Evolutionary conservation across 768 basidiomycete species (phyloP).

Genomic region (Rhodotorula paludigena): DNA sequence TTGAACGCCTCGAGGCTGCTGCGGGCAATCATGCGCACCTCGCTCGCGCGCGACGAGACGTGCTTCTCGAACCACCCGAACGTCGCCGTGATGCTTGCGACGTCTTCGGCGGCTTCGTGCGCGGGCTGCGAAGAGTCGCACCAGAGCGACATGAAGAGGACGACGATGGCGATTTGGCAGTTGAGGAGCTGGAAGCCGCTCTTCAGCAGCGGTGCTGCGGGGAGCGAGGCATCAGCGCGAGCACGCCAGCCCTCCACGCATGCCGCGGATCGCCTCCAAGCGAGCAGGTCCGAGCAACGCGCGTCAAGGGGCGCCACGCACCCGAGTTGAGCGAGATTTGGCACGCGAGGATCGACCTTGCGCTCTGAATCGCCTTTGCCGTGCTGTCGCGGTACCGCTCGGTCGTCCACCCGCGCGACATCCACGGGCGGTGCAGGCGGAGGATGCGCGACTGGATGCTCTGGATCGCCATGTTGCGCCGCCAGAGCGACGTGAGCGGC

Average conservation of each 20-base stretch:
- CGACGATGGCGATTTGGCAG: background rate
- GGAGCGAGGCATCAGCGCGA: too few species aligned
- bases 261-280: too few species aligned
- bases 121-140: background rate
- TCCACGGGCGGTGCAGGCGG: slow-evolving; percentile 19
- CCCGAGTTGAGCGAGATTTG: slow-evolving; percentile 9
- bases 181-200: slow-evolving; percentile 12
- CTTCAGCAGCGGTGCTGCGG: slow-evolving; percentile 7
- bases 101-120: background rate
- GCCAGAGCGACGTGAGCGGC: slow-evolving; percentile 7
- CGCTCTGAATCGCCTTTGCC: slow-evolving; percentile 2
- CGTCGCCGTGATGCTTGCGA: background rate
- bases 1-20: slow-evolving; percentile 1
- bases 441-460: slow-evolving; percentile 15
- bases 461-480: slow-evolving; percentile 7
- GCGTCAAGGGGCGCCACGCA: background rate
- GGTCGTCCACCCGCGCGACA: background rate
- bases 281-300: too few species aligned
- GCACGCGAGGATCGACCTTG: background rate
- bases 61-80: background rate
- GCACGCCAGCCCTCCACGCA: too few species aligned
- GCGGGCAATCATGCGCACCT: slow-evolving; percentile 9
- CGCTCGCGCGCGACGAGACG: background rate
- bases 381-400: slow-evolving; percentile 6
- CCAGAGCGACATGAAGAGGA: slow-evolving; percentile 15